Evolutionary conservation across 441 rosid species (phyloP), one percentile per base, ranked within the genome.

Genomic region (Bruguiera hainesii): DNA sequence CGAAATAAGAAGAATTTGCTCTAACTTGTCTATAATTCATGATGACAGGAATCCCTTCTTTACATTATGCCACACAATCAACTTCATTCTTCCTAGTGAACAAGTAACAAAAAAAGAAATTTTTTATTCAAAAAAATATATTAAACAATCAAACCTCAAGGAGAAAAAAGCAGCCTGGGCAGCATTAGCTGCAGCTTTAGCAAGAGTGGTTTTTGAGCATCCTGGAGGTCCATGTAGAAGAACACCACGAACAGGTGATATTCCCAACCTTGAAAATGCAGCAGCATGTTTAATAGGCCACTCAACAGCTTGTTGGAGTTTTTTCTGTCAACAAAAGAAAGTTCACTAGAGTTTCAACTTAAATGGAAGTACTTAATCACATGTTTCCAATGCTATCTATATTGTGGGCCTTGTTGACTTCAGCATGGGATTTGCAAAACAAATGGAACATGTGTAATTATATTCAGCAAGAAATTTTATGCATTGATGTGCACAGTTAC

Each of bases 181-280:
- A 71, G 96, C 96, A 82, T 91, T 83, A 20, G 96, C 96, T 63
- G 92, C 91, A 18, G 99, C 99, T 84, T 91, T 94, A 30, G 97
- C 96, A 69, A 94, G 97, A 60, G 97, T 94, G 25, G 96, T 91
- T 84, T 94, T 94, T 29, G 96, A 94, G 84, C 99, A 94, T 71
- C 99, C 98, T 9, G 99, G 98, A 71, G 96, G 98, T 78, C 96
- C 99, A 78, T 94, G 97, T 52, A 94, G 79, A 68, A 94, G 97
- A 64, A 87, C 84, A 63, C 99, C 97, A 65, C 89, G 90, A 68
- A 89, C 68, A 4, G 99, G 98, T 28, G 93, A 84, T 84, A 90
- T 83, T 48, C 97, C 96, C 80, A 91, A 39, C 78, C 89, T 86
- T 2, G 73, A 76, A 84, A 90, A 88, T 62, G 88, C 86, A 68